Evolutionary conservation across 1,284 basidiomycete species (phyloP).

Genomic region (Meira miltonrushii): DNA sequence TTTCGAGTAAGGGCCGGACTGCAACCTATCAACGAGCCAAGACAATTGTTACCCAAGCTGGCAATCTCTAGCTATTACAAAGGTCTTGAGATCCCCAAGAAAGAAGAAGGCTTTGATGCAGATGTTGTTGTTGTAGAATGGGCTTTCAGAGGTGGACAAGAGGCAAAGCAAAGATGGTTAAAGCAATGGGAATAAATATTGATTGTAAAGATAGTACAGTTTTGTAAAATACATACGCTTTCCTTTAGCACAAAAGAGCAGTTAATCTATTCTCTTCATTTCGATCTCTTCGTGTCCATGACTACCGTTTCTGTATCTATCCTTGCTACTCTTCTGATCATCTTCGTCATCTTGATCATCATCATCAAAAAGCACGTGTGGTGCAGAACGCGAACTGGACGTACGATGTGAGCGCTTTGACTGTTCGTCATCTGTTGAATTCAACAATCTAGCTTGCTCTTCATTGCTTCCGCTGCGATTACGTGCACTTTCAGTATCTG

Average conservation of each 20-base stretch:
- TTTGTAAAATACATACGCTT: neutral
- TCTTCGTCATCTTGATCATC: slow-evolving; percentile 7
- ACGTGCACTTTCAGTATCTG: neutral
- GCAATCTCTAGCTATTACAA: slow-evolving; percentile 11
- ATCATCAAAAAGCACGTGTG: slow-evolving; percentile 7
- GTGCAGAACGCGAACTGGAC: neutral
- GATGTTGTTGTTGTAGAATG: slow-evolving; percentile 3
- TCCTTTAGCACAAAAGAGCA: neutral
- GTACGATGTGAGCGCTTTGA: neutral
- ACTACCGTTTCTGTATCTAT: neutral
- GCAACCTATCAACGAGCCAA: neutral
- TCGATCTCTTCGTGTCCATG: slow-evolving; percentile 4
- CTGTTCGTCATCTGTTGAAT: neutral
- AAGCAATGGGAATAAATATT: slow-evolving; percentile 1
- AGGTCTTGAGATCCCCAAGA: slow-evolving; percentile 3
- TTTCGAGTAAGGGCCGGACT: slow-evolving; percentile 9
- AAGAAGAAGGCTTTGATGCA: slow-evolving; percentile 11
- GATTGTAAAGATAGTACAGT: too few species aligned
- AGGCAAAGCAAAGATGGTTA: slow-evolving; percentile 7
- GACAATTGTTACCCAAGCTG: slow-evolving; percentile 7
- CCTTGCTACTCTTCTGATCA: neutral
- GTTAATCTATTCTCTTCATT: slow-evolving; percentile 8
- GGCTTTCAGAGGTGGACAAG: slow-evolving; percentile 2
- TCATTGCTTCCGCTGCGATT: neutral
- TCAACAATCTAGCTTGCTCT: neutral